Conservation (phyloP, 1,284 basidiomycete genomes). For the Kalmanozyma brasiliensis region DNA sequence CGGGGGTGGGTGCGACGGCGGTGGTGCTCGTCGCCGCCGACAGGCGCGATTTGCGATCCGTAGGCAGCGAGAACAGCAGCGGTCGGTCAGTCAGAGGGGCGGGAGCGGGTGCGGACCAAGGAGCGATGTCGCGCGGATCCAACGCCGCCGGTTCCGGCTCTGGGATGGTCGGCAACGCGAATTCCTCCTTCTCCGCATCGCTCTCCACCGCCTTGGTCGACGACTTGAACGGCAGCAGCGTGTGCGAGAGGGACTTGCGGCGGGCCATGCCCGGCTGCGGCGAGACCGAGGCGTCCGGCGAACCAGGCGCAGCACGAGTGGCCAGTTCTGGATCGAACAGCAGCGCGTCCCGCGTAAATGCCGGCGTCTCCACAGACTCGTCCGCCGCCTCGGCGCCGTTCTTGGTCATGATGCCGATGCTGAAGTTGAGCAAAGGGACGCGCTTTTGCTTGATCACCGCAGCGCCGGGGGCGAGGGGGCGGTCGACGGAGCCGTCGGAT, state of each 20-base stretch:
- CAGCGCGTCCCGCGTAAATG: slow-evolving; percentile 40
- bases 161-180: slow-evolving; percentile 6
- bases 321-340: slow-evolving; percentile 46
- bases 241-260: slow-evolving; percentile 21
- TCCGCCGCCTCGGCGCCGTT: slow-evolving; percentile 20
- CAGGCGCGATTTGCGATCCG: slow-evolving; percentile 19
- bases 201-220: slow-evolving; percentile 8
- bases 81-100: slow-evolving; percentile 11
- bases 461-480: not conserved
- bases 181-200: slow-evolving; percentile 9
- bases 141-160: slow-evolving; percentile 7
- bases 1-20: slow-evolving; percentile 2
- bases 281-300: no score
- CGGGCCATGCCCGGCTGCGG: no score
- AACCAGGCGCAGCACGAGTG: no score
- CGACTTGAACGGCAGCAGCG: slow-evolving; percentile 19
- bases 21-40: slow-evolving; percentile 32
- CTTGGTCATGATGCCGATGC: slow-evolving; percentile 29
- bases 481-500: slow-evolving; percentile 15
- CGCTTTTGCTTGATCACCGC: slow-evolving; percentile 33
- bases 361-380: slow-evolving; percentile 15
- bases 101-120: slow-evolving; percentile 17
- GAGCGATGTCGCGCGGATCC: slow-evolving; percentile 26
- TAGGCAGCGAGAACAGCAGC: slow-evolving; percentile 23
- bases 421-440: slow-evolving; percentile 36